Evolutionary conservation across 2,329 filamentous ascomycete genomes (phyloP), one percentile per base, ranked within the genome.

Genomic region (Dendryphion nanum): DNA sequence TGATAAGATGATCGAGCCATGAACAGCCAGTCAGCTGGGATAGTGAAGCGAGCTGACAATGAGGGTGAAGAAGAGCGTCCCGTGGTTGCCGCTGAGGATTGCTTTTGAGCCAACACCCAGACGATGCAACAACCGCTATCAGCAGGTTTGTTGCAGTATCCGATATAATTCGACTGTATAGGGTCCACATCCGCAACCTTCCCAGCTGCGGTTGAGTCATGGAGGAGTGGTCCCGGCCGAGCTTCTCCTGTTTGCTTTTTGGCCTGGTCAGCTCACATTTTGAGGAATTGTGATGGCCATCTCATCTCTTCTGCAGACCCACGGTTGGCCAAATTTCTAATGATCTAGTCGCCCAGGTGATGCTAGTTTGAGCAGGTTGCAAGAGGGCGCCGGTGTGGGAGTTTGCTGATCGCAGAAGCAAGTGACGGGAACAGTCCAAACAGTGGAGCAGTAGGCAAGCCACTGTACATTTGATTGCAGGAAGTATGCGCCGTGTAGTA

Each of bases 351-450:
- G 38, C 35, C 37, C 33, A 34, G 45, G 33, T 28, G 18, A 31
- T 43, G 38, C 54, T 53, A n/a, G 32, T 49, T 45, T 30, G 35
- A 41, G 38, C 40, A 47, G 44, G 52, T 57, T 53, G 51, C 57
- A 59, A 54, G 43, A 23, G 14, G 23, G 24, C 41, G 42, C 33
- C 34, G 38, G 29, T 37, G 34, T 40, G 33, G 32, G 33, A 31
- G 39, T 40, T 30, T 28, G 38, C 17, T 34, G 36, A 40, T 42
- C 30, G 33, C 47, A 50, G 47, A 50, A 52, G 49, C 36, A 51
- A 55, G 40, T 40, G 48, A 35, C 34, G 35, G 33, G 42, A 31
- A 34, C 33, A 28, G 23, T 44, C 33, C 39, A 43, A 45, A 36
- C 34, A 41, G 47, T 48, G 47, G 54, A 48, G 47, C 43, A 41